Evolutionary conservation across 148 eudicot genomes (phyloP).

Genomic region (Rheum nobile): DNA sequence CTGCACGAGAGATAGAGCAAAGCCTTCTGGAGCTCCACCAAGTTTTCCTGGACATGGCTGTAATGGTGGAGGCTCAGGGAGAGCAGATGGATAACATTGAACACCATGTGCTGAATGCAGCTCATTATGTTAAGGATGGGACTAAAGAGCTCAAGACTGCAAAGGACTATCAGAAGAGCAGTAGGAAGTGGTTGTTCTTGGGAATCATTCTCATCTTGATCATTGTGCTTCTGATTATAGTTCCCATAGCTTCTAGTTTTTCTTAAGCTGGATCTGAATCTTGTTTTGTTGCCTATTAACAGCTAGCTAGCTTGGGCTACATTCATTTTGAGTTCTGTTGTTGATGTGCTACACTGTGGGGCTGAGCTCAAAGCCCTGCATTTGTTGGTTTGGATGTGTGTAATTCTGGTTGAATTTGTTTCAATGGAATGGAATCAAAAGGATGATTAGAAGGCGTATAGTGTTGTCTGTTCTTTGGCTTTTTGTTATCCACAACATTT

Average conservation of each 20-base stretch:
- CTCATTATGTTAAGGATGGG: constrained; percentile 59
- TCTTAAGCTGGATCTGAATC: constrained; percentile 20
- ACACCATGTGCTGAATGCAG: constrained; percentile 78
- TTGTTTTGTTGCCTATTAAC: neutral
- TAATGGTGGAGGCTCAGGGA: constrained; percentile 90
- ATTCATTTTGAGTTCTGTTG: neutral
- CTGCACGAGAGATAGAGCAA: constrained; percentile 78
- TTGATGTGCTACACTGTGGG: neutral
- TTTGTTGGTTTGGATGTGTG: neutral
- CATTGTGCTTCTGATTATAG: constrained; percentile 38
- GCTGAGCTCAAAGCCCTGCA: constrained; percentile 7
- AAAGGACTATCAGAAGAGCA: constrained; percentile 57
- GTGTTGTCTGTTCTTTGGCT: no score
- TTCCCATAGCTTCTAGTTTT: constrained; percentile 60
- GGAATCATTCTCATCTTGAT: constrained; percentile 57
- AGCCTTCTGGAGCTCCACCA: constrained; percentile 83
- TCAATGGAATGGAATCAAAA: neutral
- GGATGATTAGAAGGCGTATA: neutral
- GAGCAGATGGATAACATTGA: constrained; percentile 89
- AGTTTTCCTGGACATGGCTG: constrained; percentile 89
- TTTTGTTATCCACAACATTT: no score
- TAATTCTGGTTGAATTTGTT: neutral
- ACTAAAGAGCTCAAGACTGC: constrained; percentile 55
- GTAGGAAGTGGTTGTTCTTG: constrained; percentile 62
- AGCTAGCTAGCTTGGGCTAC: neutral